Percentiles rank a stretch among this genome's conserved stretches.
Evolutionary conservation across 1,139 yeast genomes (phyloP).

Genomic region (Zygosaccharomyces pseudobailii): DNA sequence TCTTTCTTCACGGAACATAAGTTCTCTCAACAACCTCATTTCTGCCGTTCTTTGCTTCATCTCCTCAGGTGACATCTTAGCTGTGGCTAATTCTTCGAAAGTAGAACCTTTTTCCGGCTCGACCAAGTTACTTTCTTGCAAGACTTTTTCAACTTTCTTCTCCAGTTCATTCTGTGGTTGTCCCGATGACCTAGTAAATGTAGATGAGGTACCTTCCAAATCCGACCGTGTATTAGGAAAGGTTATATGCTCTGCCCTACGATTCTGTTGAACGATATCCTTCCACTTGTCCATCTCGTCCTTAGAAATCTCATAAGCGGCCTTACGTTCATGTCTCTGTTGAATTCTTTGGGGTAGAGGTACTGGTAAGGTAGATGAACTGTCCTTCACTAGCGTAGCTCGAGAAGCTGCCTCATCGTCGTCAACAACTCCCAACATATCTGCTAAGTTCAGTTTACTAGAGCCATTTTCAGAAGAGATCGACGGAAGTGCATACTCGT

Average conservation of each 20-base stretch:
- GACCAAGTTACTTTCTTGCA: conserved; percentile 58
- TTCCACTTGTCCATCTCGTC: conserved; percentile 87
- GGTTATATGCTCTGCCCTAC: conserved; percentile 77
- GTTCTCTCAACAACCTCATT: conserved; percentile 85
- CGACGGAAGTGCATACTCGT: conserved; percentile 65
- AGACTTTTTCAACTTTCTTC: conserved; percentile 53
- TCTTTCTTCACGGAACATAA: conserved; percentile 92
- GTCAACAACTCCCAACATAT: conserved; percentile 65
- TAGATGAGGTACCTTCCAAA: conserved; percentile 45
- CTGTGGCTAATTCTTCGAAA: conserved; percentile 83
- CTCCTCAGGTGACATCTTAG: conserved; percentile 77
- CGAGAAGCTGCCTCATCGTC: conserved; percentile 42
- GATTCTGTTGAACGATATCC: conserved; percentile 70
- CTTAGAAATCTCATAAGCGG: conserved; percentile 85
- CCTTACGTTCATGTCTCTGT: conserved; percentile 78
- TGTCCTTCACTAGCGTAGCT: conserved; percentile 49
- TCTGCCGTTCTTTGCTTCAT: conserved; percentile 73
- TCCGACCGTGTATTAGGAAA: conserved; percentile 50
- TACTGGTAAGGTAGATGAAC: conserved; percentile 51
- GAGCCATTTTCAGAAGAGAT: conserved; percentile 33
- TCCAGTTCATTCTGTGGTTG: conserved; percentile 62
- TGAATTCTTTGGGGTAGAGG: conserved; percentile 87
- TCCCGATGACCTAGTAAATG: conserved; percentile 48
- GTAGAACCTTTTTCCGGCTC: conserved; percentile 76
- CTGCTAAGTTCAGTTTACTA: conserved; percentile 59